Conservation (phyloP, 2,329 filamentous ascomycete species). For the Fusarium subtropicale region DNA sequence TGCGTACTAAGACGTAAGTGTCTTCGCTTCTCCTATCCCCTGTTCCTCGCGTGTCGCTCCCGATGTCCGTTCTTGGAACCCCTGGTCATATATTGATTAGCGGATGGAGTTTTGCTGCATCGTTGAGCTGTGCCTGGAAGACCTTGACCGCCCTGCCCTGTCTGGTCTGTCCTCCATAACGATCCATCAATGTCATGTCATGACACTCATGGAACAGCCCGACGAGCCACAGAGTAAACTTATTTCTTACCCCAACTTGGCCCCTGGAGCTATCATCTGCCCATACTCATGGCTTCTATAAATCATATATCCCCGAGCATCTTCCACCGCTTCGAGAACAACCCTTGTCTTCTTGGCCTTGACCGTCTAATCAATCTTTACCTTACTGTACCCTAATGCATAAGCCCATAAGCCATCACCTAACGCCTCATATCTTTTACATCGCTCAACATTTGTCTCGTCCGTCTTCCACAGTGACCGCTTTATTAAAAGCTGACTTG, state of each 20-base stretch:
- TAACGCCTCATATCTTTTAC: slow-evolving; percentile 24
- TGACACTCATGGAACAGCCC: slow-evolving; percentile 16
- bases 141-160: slow-evolving; percentile 41
- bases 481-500: slow-evolving; percentile 38
- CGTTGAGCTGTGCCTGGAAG: slow-evolving; percentile 37
- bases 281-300: slow-evolving; percentile 22
- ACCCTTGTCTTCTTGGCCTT: slow-evolving; percentile 25
- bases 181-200: slow-evolving; percentile 10
- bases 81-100: slow-evolving; percentile 39
- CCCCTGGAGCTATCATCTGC: slow-evolving; percentile 44
- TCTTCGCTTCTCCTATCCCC: slow-evolving; percentile 26
- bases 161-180: slow-evolving; percentile 5
- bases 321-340: slow-evolving; percentile 35
- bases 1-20: slow-evolving; percentile 38
- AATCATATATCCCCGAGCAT: slow-evolving; percentile 20
- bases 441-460: slow-evolving; percentile 17
- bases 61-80: slow-evolving; percentile 27
- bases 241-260: slow-evolving; percentile 37
- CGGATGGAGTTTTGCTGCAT: slow-evolving; percentile 33
- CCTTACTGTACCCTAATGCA: slow-evolving; percentile 30
- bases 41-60: slow-evolving; percentile 38
- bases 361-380: slow-evolving; percentile 28
- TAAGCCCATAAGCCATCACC: slow-evolving; percentile 35
- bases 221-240: slow-evolving; percentile 6
- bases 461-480: slow-evolving; percentile 37